Percentiles rank a stretch among this genome's conserved stretches.
Conservation (phyloP, 2,329 filamentous ascomycete species). For the Tothia fuscella region DNA sequence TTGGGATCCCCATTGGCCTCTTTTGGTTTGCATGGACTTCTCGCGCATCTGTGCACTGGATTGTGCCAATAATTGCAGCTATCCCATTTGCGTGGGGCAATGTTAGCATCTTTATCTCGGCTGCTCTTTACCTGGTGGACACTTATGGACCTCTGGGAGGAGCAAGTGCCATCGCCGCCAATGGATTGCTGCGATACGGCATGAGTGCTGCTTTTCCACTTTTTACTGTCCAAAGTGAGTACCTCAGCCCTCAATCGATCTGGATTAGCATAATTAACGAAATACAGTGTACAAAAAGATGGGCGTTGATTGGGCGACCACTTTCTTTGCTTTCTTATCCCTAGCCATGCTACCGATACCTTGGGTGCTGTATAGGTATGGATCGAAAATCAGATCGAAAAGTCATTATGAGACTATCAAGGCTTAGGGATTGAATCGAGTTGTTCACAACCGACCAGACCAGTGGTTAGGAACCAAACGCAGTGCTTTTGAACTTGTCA, state of each 20-base stretch:
- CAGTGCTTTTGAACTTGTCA: too few species aligned
- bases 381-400: conserved; percentile 8
- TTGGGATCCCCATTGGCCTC: conserved; percentile 21
- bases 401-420: conserved; percentile 10
- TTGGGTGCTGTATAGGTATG: conserved; percentile 22
- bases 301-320: conserved; percentile 28
- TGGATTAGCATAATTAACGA: background rate
- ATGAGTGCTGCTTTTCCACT: conserved; percentile 48
- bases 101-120: conserved; percentile 21
- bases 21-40: conserved; percentile 31
- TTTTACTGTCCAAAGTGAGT: conserved; percentile 46
- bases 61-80: conserved; percentile 24
- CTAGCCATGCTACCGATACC: conserved; percentile 26
- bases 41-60: conserved; percentile 25
- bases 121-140: conserved; percentile 40
- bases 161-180: conserved; percentile 48
- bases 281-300: conserved; percentile 22
- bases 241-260: background rate
- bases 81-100: conserved; percentile 19
- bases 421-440: too few species aligned
- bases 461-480: too few species aligned
- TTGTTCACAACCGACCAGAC: too few species aligned
- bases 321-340: conserved; percentile 28
- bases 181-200: conserved; percentile 43
- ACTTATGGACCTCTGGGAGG: conserved; percentile 43